Percentiles rank a stretch among this genome's conserved stretches.
These are phyloP conservation scores for Ogataea saltuana DNA, from an alignment of 805 yeast species.

Conservation along the genomic window DNA sequence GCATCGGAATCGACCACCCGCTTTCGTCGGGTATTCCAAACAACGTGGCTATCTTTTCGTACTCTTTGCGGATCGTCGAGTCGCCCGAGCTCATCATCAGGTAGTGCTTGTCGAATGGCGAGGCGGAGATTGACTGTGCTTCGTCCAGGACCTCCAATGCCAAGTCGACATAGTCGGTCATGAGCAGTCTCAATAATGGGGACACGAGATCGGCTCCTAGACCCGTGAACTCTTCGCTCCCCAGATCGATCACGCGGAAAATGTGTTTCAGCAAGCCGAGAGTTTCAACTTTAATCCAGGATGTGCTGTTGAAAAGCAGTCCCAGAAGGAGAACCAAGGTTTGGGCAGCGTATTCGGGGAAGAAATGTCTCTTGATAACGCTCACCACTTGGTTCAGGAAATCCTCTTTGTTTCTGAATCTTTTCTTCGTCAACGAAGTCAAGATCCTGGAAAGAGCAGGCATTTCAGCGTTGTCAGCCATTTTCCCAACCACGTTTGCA, in stretches of 20 bases:
- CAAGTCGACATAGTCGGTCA: conserved; percentile 84
- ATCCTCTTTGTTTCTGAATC: conserved; percentile 89
- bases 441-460: conserved; percentile 66
- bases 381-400: conserved; percentile 79
- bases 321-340: conserved; percentile 77
- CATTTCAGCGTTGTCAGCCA: conserved; percentile 60
- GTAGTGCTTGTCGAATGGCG: conserved; percentile 87
- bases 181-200: conserved; percentile 74
- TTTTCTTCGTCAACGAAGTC: conserved; percentile 69
- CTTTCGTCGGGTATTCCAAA: conserved; percentile 94
- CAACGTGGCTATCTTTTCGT: conserved; percentile 81
- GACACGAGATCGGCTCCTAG: conserved; percentile 95
- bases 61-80: conserved; percentile 71
- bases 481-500: conserved; percentile 55
- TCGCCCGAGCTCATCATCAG: conserved; percentile 90
- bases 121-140: conserved; percentile 81
- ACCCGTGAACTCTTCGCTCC: conserved; percentile 76
- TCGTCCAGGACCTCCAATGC: conserved; percentile 91
- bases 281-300: conserved; percentile 81
- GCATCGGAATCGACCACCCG: conserved; percentile 98
- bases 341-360: conserved; percentile 74
- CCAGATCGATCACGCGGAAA: conserved; percentile 75
- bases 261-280: conserved; percentile 72
- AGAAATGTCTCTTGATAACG: conserved; percentile 65
- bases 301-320: conserved; percentile 68